Base-by-base conservation (phyloP, 2,329 filamentous ascomycete species). In the Apiospora sp. region DNA sequence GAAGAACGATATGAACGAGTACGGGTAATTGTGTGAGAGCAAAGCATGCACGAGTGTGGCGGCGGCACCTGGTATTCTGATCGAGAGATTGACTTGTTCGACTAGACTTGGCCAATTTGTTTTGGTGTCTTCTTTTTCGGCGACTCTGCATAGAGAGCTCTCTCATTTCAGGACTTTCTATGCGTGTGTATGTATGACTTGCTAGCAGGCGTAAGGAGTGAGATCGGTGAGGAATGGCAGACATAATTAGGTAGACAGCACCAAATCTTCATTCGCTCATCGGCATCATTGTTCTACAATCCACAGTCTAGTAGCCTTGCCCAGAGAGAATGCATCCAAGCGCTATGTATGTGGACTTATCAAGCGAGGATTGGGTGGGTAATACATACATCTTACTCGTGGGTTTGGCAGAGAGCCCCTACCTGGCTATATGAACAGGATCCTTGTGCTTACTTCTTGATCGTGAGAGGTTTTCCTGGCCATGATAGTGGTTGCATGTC, bases 1-100 rank as follows among this genome's bases (percentile, higher is more conserved):
- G 41, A 48, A 68, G 67, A 68, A 46, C 41, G 67, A 44, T 41
- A n/a, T 68, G 67, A 64, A 48, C 46, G 67, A 68, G 24, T 27
- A 68, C 19, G 67, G 67, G 67, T 46, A 27, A 48, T 46, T 12
- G 13, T 24, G 41, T n/a, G 58, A 64, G 58, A 64, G 34, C 58
- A 64, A 41, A 64, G 58, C 58, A 41, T 22, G 58, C n/a, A 34
- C 58, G 30, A 34, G 34, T 64, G 34, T 64, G 34, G 34, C 16
- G 34, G 58, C n/a, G 34, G 34, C 16, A 12, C 34, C 19, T 41
- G 34, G 58, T 24, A 64, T 14, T 41, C 13, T 64, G 58, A 41
- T 41, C 22, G 30, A 64, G 34, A 64, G 58, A 64, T 64, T 64
- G 58, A 41, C 34, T 64, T 64, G 58, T 64, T 61, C 58, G 34